A percentile compares a stretch with the other conserved stretches of the same genome.
phyloP scores from a whole-genome alignment of 1,139 yeast genomes.

The Candida smagusa region DNA sequence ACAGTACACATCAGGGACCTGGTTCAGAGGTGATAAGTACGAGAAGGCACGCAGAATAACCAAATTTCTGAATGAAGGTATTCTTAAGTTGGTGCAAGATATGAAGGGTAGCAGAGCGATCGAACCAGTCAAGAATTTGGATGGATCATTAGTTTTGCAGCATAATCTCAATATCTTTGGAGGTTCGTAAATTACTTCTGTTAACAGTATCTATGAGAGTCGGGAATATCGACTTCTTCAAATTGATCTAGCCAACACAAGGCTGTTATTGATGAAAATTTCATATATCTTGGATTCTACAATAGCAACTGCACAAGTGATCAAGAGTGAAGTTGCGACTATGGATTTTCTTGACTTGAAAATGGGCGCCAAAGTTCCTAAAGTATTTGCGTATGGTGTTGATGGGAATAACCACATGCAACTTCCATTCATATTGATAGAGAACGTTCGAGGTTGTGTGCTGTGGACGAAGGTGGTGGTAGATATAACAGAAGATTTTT shows the following conservation, averaged over 20 bases:
- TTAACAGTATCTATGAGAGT: conserved; percentile 87
- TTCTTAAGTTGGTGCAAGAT: conserved; percentile 46
- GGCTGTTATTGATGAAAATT: conserved; percentile 68
- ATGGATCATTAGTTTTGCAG: conserved; percentile 40
- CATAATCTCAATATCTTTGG: no score
- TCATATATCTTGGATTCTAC: conserved; percentile 77
- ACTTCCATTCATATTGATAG: no score
- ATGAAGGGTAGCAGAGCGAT: no score
- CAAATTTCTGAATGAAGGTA: conserved; percentile 77
- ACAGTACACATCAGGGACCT: conserved; percentile 90
- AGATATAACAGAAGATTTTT: no score
- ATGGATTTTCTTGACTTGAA: no score
- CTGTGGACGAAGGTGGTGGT: no score
- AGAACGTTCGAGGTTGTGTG: no score
- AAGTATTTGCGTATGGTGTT: no score
- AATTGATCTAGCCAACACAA: conserved; percentile 58
- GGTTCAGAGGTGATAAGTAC: conserved; percentile 73
- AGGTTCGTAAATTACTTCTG: conserved; percentile 70
- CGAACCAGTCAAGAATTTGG: conserved; percentile 21
- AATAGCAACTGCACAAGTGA: conserved; percentile 58
- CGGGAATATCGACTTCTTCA: conserved; percentile 85
- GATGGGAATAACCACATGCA: no score
- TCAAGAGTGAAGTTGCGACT: conserved; percentile 89
- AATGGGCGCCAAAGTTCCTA: no score
- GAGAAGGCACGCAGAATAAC: conserved; percentile 78